Conservation (phyloP, 306 rosid species). For the Vigna reflexopilosa region DNA sequence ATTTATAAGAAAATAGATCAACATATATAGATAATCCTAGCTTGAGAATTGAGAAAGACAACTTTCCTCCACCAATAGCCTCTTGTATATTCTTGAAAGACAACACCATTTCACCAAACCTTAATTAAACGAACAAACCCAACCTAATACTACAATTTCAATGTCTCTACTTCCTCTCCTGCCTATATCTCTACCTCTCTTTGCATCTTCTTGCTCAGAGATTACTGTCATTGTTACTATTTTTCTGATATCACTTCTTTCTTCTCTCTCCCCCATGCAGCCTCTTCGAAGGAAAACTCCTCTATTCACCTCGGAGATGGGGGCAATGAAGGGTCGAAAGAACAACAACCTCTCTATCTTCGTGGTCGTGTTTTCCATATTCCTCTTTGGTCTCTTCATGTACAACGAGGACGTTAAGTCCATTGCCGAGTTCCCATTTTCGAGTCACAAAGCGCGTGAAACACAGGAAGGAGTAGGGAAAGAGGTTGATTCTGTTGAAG, state of each 20-base stretch:
- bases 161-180: slow-evolving; percentile 42
- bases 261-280: slow-evolving; percentile 63
- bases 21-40: background rate
- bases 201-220: slow-evolving; percentile 32
- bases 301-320: slow-evolving; percentile 64
- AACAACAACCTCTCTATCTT: slow-evolving; percentile 79
- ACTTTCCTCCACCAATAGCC: slow-evolving; percentile 60
- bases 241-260: background rate
- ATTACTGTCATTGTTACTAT: background rate
- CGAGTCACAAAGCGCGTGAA: slow-evolving; percentile 67
- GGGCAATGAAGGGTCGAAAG: slow-evolving; percentile 77
- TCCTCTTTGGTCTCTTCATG: slow-evolving; percentile 91
- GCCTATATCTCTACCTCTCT: slow-evolving; percentile 64
- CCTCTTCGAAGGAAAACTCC: slow-evolving; percentile 75
- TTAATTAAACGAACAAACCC: slow-evolving; percentile 58
- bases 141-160: slow-evolving; percentile 43
- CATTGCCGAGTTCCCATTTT: slow-evolving; percentile 89
- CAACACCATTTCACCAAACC: slow-evolving; percentile 84
- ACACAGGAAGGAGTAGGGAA: slow-evolving; percentile 51
- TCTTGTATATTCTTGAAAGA: slow-evolving; percentile 56
- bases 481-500: slow-evolving; percentile 8
- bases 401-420: slow-evolving; percentile 95
- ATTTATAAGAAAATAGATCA: background rate
- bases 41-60: slow-evolving; percentile 63
- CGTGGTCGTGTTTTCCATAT: slow-evolving; percentile 77